Base-by-base conservation (phyloP, 208 protist species). In the Leishmania major region DNA sequence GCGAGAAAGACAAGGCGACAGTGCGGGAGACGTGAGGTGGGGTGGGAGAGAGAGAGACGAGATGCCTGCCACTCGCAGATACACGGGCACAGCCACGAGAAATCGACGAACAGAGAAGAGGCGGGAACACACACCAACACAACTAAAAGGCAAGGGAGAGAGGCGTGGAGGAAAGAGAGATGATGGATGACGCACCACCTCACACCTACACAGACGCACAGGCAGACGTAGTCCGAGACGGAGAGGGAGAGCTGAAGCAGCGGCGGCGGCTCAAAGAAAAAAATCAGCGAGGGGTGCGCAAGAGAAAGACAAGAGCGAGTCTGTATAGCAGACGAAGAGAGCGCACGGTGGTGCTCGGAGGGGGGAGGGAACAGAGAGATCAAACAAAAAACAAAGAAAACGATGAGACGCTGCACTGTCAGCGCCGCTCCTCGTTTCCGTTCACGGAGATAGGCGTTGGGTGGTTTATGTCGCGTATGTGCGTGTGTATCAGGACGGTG, bases 11-110 rank as follows among this genome's bases (percentile, higher is more conserved):
- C 8, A 70, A 73, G 83, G 66, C 8, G 35, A 43, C 10, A 17
- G 43, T 6, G 13, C 19, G 10, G 45, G 35, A 35, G 7, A 45
- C 1, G 66, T 5, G 25, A 4, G 15, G 19, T 3, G 66, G 47
- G 49, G 75, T 25, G 60, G 3, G 43, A 79, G n/a, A 22, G 78
- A 67, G 13, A 76, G 75, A 73, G 28, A 55, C 60, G 43, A 59
- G 10, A 31, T 19, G n/a, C 60, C 60, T n/a, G 13, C 60, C 25
- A 37, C 60, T 67, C n/a, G 37, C n/a, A 67, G n/a, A 17, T 22
- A 6, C 60, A 40, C 60, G 25, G 3, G 28, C n/a, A 37, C 19
- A 8, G 28, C 13, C 25, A 64, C 60, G n/a, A 67, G 3, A 22
- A 40, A n/a, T 15, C 60, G n/a, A 10, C 6, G 10, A 31, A 37